A percentile compares a stretch with the other conserved stretches of the same genome.
Conservation (phyloP, 257 asterid species). For the Gardenia jasminoides region DNA sequence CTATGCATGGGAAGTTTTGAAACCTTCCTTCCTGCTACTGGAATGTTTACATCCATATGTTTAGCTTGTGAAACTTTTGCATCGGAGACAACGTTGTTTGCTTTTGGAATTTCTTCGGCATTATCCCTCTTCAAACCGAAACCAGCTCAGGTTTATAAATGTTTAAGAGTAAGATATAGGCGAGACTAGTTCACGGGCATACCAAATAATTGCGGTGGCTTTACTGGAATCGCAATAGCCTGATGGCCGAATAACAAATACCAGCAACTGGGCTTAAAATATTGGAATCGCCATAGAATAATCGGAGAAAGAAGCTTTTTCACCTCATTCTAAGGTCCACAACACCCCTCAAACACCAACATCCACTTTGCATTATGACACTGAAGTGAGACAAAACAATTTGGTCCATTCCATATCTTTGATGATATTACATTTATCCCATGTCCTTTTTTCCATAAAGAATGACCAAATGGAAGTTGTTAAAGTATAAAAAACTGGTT, state of each 20-base stretch:
- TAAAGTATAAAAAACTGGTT: no score
- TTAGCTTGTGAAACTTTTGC: background rate
- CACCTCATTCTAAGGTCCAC: background rate
- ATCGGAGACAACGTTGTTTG: background rate
- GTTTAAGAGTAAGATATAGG: no score
- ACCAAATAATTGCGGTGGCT: background rate
- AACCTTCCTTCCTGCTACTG: background rate
- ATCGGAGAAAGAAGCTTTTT: background rate
- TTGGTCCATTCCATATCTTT: background rate
- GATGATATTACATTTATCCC: background rate
- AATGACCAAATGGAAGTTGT: background rate
- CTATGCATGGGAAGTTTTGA: no score
- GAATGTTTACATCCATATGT: background rate
- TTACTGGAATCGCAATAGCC: background rate
- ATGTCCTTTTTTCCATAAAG: background rate
- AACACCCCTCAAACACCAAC: background rate
- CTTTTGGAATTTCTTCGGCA: background rate
- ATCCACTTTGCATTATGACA: background rate
- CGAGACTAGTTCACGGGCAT: background rate
- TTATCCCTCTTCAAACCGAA: background rate
- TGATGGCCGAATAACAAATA: background rate
- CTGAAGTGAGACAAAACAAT: background rate
- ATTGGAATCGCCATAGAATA: no score
- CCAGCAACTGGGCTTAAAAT: background rate
- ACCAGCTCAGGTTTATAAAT: no score